Evolutionary conservation across 129 eudicot genomes (phyloP).

Genomic region (Logfia minima): DNA sequence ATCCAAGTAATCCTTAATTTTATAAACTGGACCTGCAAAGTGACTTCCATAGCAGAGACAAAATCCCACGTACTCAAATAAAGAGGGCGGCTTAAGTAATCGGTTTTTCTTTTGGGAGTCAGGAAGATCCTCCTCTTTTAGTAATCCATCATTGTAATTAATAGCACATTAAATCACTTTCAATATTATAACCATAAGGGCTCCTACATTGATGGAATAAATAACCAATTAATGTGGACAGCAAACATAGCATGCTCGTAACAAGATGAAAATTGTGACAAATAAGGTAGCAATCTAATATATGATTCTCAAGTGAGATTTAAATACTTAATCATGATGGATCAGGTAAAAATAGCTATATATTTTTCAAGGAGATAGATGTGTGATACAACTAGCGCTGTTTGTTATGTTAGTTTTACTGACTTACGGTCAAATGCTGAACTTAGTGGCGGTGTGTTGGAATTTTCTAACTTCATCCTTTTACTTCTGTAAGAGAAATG

Average conservation of each 20-base stretch:
- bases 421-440: not conserved
- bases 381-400: too few relatives aligned
- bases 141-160: constrained; percentile 82
- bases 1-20: constrained; percentile 81
- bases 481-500: not conserved
- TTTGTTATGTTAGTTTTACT: not conserved
- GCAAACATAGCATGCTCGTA: not conserved
- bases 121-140: constrained; percentile 33
- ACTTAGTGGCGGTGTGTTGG: not conserved
- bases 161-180: constrained; percentile 86
- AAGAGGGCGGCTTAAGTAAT: constrained; percentile 68
- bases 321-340: too few relatives aligned
- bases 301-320: too few relatives aligned
- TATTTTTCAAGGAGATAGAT: not conserved
- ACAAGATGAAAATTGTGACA: not conserved
- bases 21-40: constrained; percentile 97
- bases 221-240: not conserved
- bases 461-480: not conserved
- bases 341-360: not conserved
- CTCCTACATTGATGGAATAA: constrained; percentile 47
- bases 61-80: constrained; percentile 69
- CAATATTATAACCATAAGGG: constrained; percentile 85
- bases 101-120: constrained; percentile 87
- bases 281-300: not conserved
- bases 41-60: constrained; percentile 96